phyloP scores from a whole-genome alignment of 2,329 filamentous ascomycete genomes.

The Calonectria pseudoturangicola region DNA sequence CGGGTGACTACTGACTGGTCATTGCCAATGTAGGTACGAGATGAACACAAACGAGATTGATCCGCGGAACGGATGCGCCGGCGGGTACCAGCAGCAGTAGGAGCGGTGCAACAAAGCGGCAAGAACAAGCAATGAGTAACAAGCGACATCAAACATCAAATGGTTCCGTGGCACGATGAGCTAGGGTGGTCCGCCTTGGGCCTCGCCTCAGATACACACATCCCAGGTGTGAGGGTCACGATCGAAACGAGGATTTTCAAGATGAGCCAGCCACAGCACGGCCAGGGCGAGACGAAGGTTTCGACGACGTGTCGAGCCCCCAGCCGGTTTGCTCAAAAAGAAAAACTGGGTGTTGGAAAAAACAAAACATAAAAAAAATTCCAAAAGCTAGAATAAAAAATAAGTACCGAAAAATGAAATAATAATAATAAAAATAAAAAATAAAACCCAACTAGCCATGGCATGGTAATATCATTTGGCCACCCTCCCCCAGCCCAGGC shows the following conservation, averaged over 20 bases:
- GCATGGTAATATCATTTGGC: neutral
- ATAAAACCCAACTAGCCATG: neutral
- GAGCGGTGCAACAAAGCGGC: conserved; percentile 35
- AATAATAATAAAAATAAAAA: conserved; percentile 1
- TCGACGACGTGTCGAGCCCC: conserved; percentile 32
- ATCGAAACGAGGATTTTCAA: conserved; percentile 29
- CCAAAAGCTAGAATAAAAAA: conserved; percentile 16
- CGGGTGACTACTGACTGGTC: conserved; percentile 36
- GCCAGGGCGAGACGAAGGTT: conserved; percentile 29
- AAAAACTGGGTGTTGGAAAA: conserved; percentile 28
- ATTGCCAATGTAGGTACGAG: conserved; percentile 21
- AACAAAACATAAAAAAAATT: conserved; percentile 23
- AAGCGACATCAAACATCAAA: conserved; percentile 30
- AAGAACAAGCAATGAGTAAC: conserved; percentile 27
- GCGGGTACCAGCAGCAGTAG: conserved; percentile 7
- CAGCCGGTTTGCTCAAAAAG: conserved; percentile 32
- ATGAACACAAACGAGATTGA: conserved; percentile 23
- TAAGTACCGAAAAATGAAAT: conserved; percentile 8
- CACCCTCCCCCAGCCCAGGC: neutral
- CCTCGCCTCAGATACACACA: conserved; percentile 20
- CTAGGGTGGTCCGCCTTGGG: neutral
- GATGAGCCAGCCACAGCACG: conserved; percentile 36
- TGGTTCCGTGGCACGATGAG: conserved; percentile 22
- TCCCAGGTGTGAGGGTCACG: conserved; percentile 18
- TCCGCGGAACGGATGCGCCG: conserved; percentile 4